Evolutionary conservation across 164 flowering plant species (phyloP).

Genomic region (Nymphaea colorata): DNA sequence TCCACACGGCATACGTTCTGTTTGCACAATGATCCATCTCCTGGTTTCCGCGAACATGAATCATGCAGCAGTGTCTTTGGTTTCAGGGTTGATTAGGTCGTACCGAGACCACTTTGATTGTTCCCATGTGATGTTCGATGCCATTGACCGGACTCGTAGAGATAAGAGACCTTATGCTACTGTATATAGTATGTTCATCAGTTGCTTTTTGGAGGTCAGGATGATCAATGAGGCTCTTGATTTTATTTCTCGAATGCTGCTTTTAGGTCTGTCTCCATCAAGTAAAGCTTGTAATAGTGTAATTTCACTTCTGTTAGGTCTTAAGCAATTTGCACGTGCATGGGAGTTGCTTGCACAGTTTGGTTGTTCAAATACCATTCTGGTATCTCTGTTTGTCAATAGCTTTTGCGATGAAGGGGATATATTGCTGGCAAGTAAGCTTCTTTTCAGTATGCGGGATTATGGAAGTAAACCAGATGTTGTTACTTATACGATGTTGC

Average conservation of each 20-base stretch:
- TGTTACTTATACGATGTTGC: constrained; percentile 29
- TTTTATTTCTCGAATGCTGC: constrained; percentile 17
- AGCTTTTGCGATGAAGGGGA: constrained; percentile 25
- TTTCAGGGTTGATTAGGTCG: constrained; percentile 3
- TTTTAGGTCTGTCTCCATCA: constrained; percentile 20
- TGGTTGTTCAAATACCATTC: constrained; percentile 14
- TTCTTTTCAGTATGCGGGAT: constrained; percentile 26
- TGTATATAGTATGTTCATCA: constrained; percentile 31
- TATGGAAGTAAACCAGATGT: constrained; percentile 32
- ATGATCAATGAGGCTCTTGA: constrained; percentile 23
- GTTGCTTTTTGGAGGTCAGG: constrained; percentile 22
- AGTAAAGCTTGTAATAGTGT: constrained; percentile 23
- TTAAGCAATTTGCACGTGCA: constrained; percentile 23
- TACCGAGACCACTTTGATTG: constrained; percentile 9
- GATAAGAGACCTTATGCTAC: constrained; percentile 15
- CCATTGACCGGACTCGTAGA: constrained; percentile 14
- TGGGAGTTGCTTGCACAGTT: constrained; percentile 28
- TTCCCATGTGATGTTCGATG: constrained; percentile 13
- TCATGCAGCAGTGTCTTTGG: constrained; percentile 24
- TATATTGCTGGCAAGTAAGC: constrained; percentile 23
- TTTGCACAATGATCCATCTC: constrained; percentile 35
- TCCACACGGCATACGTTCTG: constrained; percentile 13
- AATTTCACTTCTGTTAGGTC: constrained; percentile 16
- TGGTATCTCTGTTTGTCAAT: constrained; percentile 26
- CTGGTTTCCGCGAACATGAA: constrained; percentile 34